Evolutionary conservation across 139 green algal genomes (phyloP).

Genomic region (Limnomonas spitsbergensis): DNA sequence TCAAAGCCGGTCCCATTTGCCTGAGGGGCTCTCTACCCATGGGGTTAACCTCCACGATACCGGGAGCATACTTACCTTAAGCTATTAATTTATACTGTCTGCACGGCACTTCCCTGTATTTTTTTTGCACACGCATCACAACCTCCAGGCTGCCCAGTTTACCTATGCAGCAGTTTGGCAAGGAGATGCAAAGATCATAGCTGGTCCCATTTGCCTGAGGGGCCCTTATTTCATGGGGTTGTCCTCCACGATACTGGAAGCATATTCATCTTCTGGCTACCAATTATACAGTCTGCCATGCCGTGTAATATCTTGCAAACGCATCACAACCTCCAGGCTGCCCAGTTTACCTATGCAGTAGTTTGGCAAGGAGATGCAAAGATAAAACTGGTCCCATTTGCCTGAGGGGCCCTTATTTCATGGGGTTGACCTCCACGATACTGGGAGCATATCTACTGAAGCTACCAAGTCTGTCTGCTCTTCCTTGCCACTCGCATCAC

Average conservation of each 20-base stretch:
- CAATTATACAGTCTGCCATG: too few relatives aligned
- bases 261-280: too few relatives aligned
- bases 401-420: background rate
- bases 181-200: background rate
- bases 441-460: background rate
- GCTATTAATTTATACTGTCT: too few relatives aligned
- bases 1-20: background rate
- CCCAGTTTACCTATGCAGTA: conserved; percentile 1
- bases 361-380: background rate
- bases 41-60: background rate
- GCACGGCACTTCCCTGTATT: too few relatives aligned
- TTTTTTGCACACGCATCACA: background rate
- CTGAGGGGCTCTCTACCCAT: background rate
- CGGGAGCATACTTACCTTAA: background rate
- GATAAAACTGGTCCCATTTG: background rate
- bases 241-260: background rate
- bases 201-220: background rate
- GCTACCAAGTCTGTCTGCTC: too few relatives aligned
- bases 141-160: background rate
- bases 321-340: background rate
- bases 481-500: too few relatives aligned
- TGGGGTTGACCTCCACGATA: conserved; percentile 2
- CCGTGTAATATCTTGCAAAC: too few relatives aligned
- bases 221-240: background rate
- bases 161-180: conserved; percentile 5